Base-by-base conservation (phyloP, 106 monocot genomes). In the Xerophyta viscosa region DNA sequence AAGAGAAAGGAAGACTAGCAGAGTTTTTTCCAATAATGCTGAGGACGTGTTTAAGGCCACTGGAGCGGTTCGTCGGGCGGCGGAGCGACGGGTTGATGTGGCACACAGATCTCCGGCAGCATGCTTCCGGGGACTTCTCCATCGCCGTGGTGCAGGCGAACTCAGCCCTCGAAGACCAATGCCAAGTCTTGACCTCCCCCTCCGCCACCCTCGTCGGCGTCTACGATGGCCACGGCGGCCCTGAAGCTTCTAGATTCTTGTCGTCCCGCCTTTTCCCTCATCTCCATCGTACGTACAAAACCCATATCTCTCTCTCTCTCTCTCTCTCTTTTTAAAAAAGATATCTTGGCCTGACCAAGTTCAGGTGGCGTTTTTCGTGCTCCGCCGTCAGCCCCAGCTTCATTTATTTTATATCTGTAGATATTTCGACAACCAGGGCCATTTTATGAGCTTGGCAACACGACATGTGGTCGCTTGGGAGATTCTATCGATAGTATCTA, bases 181-280 rank as follows among this genome's bases (percentile, higher is more conserved):
- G 55, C 28, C 76, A 77, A 60, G 76, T 77, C 36, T 31, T 60
- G 20, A 25, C 76, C 46, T 70, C 70, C 12, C 70, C 76, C 8
- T 66, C 22, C 13, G 60, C 65, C 15, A 77, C 76, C 41, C 65
- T 46, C 37, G 60, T 77, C 27, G 76, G 76, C 9, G 70, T 77
- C 24, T 77, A 77, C 47, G 76, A 77, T 42, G 76, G 76, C 26
- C 76, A 77, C 29, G 76, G 76, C 51, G 76, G 76, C 26, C 70
- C 70, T 30, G 76, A 77, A 37, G 70, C 76, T 31, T 65, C 76
- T 22, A 64, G 76, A 18, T 77, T 77, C 61, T 43, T 77, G 48
- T 33, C 29, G 37, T 30, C 15, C 37, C 70, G 42, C 19, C 70
- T 77, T 42, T 77, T 77, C 50, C 61, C 60, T n/a, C 41, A 70